Conservation (phyloP, 768 basidiomycete genomes). For the Xerocomellus dryophilus region DNA sequence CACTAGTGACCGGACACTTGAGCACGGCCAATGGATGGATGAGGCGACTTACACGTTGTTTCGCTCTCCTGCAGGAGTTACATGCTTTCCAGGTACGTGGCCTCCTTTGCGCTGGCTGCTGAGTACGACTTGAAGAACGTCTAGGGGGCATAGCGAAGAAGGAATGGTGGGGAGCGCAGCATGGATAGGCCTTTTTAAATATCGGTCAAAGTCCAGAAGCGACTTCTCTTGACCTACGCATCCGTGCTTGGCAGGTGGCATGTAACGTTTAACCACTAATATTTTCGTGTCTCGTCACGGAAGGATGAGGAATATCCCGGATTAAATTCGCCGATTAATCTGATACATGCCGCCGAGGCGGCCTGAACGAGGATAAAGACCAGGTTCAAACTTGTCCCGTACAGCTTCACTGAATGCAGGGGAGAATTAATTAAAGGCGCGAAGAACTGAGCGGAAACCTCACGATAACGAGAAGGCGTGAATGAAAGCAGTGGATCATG, state of each 20-base stretch:
- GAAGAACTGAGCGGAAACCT: conserved; percentile 27
- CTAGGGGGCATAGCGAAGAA: conserved; percentile 14
- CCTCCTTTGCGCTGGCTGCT: conserved; percentile 13
- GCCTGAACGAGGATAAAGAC: conserved; percentile 16
- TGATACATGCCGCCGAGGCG: conserved; percentile 6
- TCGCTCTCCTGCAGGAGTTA: conserved; percentile 17
- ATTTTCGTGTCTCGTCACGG: conserved; percentile 9
- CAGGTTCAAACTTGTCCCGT: conserved; percentile 7
- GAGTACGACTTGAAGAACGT: conserved; percentile 6
- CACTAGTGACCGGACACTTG: conserved; percentile 15
- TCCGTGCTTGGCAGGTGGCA: conserved; percentile 9
- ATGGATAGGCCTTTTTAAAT: conserved; percentile 18
- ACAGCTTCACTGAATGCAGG: conserved; percentile 14
- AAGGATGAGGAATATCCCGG: conserved; percentile 5
- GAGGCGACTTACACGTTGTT: conserved; percentile 15
- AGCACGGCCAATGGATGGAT: neutral
- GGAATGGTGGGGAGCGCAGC: conserved; percentile 8
- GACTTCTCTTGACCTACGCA: conserved; percentile 7
- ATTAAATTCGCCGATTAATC: conserved; percentile 15
- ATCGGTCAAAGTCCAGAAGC: conserved; percentile 6
- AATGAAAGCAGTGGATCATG: conserved; percentile 25
- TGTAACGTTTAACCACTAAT: neutral
- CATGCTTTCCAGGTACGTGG: conserved; percentile 18
- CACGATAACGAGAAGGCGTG: conserved; percentile 31
- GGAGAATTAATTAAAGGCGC: conserved; percentile 29